Conservation (phyloP, 257 asterid genomes). For the Nemophila menziesii region DNA sequence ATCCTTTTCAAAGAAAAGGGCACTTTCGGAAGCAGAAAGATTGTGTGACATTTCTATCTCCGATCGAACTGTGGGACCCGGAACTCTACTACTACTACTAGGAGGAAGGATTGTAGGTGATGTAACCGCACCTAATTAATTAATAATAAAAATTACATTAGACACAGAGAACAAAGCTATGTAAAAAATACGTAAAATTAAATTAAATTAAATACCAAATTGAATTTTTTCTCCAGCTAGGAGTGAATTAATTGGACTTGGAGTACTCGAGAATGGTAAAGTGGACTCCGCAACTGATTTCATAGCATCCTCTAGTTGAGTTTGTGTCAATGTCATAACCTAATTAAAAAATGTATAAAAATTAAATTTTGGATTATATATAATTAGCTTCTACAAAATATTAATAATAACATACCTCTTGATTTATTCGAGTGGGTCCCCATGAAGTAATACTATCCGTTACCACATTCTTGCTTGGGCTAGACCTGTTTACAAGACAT, state of each 20-base stretch:
- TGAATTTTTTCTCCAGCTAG: conserved; percentile 96
- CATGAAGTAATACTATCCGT: conserved; percentile 26
- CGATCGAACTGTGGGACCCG: conserved; percentile 71
- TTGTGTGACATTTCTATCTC: conserved; percentile 52
- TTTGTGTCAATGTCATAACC: conserved; percentile 89
- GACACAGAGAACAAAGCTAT: not conserved
- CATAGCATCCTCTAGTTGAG: conserved; percentile 88
- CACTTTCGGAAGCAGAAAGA: conserved; percentile 45
- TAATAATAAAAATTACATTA: conserved; percentile 2
- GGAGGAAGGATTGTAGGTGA: conserved; percentile 81
- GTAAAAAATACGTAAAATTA: too few relatives aligned
- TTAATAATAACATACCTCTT: conserved; percentile 21
- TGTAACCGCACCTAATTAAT: conserved; percentile 74
- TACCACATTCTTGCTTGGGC: conserved; percentile 43
- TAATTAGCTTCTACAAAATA: conserved; percentile 9
- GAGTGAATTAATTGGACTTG: conserved; percentile 82
- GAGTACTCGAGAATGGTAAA: conserved; percentile 47
- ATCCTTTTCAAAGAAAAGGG: conserved; percentile 57
- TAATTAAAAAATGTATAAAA: conserved; percentile 31
- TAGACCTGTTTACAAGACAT: too few relatives aligned
- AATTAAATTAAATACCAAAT: conserved; percentile 76
- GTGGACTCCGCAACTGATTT: conserved; percentile 51
- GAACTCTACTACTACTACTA: conserved; percentile 61
- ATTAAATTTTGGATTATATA: too few relatives aligned
- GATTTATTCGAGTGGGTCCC: conserved; percentile 31